A percentile compares a stretch with the other conserved stretches of the same genome.
Conservation (phyloP, 495 filamentous ascomycete genomes). For the Entonaema liquescens region DNA sequence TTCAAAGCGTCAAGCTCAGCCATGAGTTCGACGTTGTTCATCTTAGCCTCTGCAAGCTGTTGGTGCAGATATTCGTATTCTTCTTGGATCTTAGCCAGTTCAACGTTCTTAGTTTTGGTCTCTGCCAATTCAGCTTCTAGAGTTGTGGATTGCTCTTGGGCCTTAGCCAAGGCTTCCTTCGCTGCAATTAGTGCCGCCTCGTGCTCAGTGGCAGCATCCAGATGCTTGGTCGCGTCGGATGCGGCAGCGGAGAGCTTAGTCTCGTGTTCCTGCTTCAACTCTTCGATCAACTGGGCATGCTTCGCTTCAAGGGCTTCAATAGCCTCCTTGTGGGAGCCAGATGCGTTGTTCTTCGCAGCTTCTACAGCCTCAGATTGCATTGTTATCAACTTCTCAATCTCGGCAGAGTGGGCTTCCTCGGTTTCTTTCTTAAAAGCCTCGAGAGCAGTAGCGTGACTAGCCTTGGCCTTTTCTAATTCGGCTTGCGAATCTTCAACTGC, state of each 20-base stretch:
- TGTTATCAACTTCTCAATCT: conserved; percentile 59
- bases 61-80: conserved; percentile 57
- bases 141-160: conserved; percentile 31
- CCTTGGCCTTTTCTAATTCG: conserved; percentile 53
- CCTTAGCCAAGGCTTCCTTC: conserved; percentile 42
- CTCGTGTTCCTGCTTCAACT: conserved; percentile 53
- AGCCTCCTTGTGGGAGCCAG: conserved; percentile 44
- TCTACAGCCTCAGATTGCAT: conserved; percentile 56
- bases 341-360: conserved; percentile 48
- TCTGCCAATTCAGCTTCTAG: conserved; percentile 39
- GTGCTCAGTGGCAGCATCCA: conserved; percentile 34
- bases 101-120: conserved; percentile 43
- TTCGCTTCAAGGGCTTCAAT: conserved; percentile 53
- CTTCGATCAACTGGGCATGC: conserved; percentile 54
- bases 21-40: conserved; percentile 62
- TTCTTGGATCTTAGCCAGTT: conserved; percentile 49
- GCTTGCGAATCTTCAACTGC: conserved; percentile 47
- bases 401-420: conserved; percentile 55
- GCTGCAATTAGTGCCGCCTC: conserved; percentile 31
- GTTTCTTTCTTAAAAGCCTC: conserved; percentile 53
- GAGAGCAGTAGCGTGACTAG: conserved; percentile 50
- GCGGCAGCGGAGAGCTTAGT: conserved; percentile 34
- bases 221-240: conserved; percentile 37
- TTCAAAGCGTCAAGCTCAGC: conserved; percentile 62
- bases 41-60: conserved; percentile 62